phyloP scores from a whole-genome alignment of 441 rosid species.

The Rhodomyrtus psidioides region DNA sequence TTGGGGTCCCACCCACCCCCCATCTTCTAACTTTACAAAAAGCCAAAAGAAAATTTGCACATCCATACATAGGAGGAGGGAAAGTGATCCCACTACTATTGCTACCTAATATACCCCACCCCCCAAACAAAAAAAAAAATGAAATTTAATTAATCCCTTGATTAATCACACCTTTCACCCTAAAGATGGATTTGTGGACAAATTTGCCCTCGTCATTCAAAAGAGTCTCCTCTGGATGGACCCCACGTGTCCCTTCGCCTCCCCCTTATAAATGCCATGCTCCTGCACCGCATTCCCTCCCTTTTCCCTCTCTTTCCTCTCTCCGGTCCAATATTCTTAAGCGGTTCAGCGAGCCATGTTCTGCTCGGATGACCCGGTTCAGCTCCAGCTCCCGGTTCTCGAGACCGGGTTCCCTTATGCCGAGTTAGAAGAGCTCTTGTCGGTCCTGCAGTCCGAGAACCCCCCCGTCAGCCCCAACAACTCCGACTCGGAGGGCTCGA shows the following conservation, averaged over 20 bases:
- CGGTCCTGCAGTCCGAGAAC: neutral
- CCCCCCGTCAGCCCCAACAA: slow-evolving; percentile 15
- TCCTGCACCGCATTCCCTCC: slow-evolving; percentile 27
- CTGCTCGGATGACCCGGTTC: neutral
- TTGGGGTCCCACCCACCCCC: neutral
- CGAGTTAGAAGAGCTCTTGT: neutral
- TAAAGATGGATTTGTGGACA: neutral
- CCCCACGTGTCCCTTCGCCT: slow-evolving; percentile 5
- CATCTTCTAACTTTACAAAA: neutral
- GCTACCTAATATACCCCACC: neutral
- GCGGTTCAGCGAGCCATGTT: neutral
- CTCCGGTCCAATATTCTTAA: neutral
- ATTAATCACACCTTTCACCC: neutral
- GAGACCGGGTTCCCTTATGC: neutral
- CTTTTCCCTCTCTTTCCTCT: slow-evolving; percentile 36
- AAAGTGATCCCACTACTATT: neutral
- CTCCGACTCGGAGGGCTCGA: slow-evolving; percentile 32
- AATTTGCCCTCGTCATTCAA: neutral
- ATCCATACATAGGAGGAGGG: neutral
- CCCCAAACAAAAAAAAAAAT: neutral
- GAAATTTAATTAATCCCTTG: neutral
- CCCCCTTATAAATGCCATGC: slow-evolving; percentile 36
- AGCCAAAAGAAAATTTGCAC: neutral
- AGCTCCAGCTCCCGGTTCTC: neutral
- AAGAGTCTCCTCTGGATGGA: slow-evolving; percentile 10